phyloP scores from a whole-genome alignment of 2,329 filamentous ascomycete genomes.

The Fusarium circinatum region DNA sequence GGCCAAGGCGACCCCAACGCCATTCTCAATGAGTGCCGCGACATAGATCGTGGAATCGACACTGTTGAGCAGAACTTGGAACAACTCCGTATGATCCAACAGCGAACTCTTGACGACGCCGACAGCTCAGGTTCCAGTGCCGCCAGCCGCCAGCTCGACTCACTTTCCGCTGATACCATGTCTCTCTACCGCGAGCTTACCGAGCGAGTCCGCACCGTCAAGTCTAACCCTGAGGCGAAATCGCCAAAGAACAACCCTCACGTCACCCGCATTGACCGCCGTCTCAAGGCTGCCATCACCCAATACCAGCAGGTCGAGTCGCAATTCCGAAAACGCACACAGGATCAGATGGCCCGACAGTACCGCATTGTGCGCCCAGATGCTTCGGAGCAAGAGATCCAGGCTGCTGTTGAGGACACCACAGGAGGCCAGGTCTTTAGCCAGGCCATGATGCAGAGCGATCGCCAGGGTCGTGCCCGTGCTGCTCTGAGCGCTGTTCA shows the following conservation, averaged over 20 bases:
- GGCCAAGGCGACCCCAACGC: slow-evolving; percentile 72
- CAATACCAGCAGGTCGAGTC: slow-evolving; percentile 84
- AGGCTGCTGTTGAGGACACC: slow-evolving; percentile 78
- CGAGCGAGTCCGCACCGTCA: slow-evolving; percentile 82
- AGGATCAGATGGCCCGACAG: slow-evolving; percentile 87
- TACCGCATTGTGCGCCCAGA: slow-evolving; percentile 90
- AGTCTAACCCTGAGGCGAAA: slow-evolving; percentile 80
- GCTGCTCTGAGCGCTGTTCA: slow-evolving; percentile 82
- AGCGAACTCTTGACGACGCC: slow-evolving; percentile 77
- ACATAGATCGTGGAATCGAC: slow-evolving; percentile 81
- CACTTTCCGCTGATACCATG: slow-evolving; percentile 82
- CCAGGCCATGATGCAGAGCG: slow-evolving; percentile 84
- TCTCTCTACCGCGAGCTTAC: slow-evolving; percentile 82
- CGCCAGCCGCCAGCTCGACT: slow-evolving; percentile 76
- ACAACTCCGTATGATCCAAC: slow-evolving; percentile 77
- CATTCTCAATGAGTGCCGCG: slow-evolving; percentile 85
- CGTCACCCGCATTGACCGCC: slow-evolving; percentile 81
- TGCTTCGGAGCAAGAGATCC: slow-evolving; percentile 80
- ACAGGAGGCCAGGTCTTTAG: slow-evolving; percentile 84
- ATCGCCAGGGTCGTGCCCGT: slow-evolving; percentile 82
- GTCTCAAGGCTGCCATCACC: slow-evolving; percentile 83
- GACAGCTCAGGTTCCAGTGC: slow-evolving; percentile 75
- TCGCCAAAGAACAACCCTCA: slow-evolving; percentile 80
- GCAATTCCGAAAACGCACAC: slow-evolving; percentile 80
- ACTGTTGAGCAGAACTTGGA: slow-evolving; percentile 77